phyloP scores from a whole-genome alignment of 352 stramenopile genomes.

The Pythium insidiosum region DNA sequence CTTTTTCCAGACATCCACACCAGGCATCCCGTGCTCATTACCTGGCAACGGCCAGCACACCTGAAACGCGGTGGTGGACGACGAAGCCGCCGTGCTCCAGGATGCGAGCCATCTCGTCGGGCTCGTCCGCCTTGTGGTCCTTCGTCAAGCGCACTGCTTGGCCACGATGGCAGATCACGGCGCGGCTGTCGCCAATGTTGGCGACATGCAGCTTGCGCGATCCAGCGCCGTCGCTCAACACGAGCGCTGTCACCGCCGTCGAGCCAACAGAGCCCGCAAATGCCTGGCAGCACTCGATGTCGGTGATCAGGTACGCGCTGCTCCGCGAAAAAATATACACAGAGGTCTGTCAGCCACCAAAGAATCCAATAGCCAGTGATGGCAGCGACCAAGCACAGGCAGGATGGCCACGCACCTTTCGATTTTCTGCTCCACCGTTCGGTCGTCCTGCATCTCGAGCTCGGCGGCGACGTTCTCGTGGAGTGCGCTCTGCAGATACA shows the following conservation, averaged over 20 bases:
- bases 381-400: too few relatives aligned
- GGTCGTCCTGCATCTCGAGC: constrained; percentile 25
- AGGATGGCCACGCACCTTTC: constrained; percentile 44
- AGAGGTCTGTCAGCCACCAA: too few relatives aligned
- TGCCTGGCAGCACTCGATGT: constrained; percentile 60
- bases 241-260: constrained; percentile 46
- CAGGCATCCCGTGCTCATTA: too few relatives aligned
- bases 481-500: constrained; percentile 54
- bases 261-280: constrained; percentile 41
- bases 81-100: constrained; percentile 57
- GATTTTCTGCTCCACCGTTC: constrained; percentile 45
- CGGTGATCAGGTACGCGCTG: constrained; percentile 70
- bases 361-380: too few relatives aligned
- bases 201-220: constrained; percentile 43
- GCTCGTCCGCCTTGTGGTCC: constrained; percentile 70
- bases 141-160: constrained; percentile 46
- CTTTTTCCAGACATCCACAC: too few relatives aligned
- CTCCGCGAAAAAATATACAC: background rate
- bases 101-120: constrained; percentile 46
- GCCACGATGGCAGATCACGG: constrained; percentile 49
- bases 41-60: constrained; percentile 65
- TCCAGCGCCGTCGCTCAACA: constrained; percentile 30
- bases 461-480: constrained; percentile 58
- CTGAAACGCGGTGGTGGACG: constrained; percentile 56
- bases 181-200: constrained; percentile 76